Evolutionary conservation across 208 protist genomes (phyloP), one percentile per base, ranked within the genome.

Genomic region (Strigomonas culicis): DNA sequence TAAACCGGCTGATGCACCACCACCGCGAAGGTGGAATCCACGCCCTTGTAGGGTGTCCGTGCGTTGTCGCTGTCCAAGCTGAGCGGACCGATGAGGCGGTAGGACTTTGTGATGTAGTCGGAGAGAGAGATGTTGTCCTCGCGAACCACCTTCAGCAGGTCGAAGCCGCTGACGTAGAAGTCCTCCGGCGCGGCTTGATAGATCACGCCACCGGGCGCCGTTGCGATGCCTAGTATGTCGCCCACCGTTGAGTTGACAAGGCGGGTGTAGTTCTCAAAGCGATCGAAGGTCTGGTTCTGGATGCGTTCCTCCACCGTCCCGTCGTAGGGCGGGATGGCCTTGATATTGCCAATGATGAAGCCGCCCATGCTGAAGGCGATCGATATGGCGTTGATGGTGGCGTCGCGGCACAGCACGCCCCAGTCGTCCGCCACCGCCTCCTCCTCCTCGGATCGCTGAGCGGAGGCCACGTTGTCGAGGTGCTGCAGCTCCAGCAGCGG

Each of bases 171-270:
- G 27, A 51, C 60, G 4, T 4, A 4, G 11, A 63, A 0, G 8
- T 73, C 32, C 19, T 4, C 21, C 1, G 83, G 85, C 41, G 74
- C 70, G 2, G 53, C 74, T 36, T 82, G 60, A 11, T 66, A 41
- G 15, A 84, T 66, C 24, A 89, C 79, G 17, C 84, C 88, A 15
- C 80, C 81, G 2, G 88, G 88, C 0, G 84, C 79, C 19, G 83
- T 68, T 0, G 80, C 58, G 30, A 73, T 55, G 25, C 34, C 2
- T 8, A 43, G 27, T 0, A 66, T 22, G 30, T 63, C 50, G 28
- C 19, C 30, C 13, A 60, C 53, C 8, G 43, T 60, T 4, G 44
- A 56, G 41, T 62, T 47, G 4, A 60, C n/a, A 3, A 74, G 11
- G n/a, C 19, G 51, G n/a, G 49, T 57, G 0, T 85, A 60, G 27